Evolutionary conservation across 495 filamentous ascomycete species (phyloP), one percentile per base, ranked within the genome.

Genomic region (Xylaria venustula): DNA sequence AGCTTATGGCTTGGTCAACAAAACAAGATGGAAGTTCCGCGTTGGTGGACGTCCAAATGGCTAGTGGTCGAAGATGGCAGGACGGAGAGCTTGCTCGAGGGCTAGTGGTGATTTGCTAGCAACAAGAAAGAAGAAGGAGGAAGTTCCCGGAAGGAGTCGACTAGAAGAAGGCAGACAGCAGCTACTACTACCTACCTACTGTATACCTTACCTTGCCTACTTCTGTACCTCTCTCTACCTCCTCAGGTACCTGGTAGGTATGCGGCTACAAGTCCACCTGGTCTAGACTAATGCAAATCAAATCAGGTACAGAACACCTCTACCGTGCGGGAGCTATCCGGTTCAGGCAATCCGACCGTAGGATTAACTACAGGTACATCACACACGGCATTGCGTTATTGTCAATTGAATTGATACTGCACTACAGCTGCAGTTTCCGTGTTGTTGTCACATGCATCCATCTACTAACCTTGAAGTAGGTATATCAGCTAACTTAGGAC

Each of bases 261-360:
- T 4, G 15, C 36, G n/a, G 23, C 36, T 42, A 55, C n/a, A 55
- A 15, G 53, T 25, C 37, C 11, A 11, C 11, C 40, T 41, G n/a
- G 17, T 25, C 25, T 34, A 25, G 40, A 20, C 37, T 52, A 52
- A 23, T 60, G 57, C 48, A 60, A 19, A 58, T 50, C 28, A 58
- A 48, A 47, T 34, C 57, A 60, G 57, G 57, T 12, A 60, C 57
- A 52, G 46, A 52, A 22, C 34, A 9, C 19, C 15, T 60, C 37
- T 59, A n/a, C 32, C 46, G n/a, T 2, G 47, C 36, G 14, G 46
- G 23, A 46, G 48, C 36, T 60, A 52, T 46, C 57, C 52, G 12
- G 3, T 52, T 60, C 34, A 44, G 57, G 57, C 25, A 60, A 52
- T 17, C 36, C 46, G 36, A n/a, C 3, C 15, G 23, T 20, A 3